Conservation (phyloP, 2,329 filamentous ascomycete genomes). For the Ascochyta clinopodiicola region DNA sequence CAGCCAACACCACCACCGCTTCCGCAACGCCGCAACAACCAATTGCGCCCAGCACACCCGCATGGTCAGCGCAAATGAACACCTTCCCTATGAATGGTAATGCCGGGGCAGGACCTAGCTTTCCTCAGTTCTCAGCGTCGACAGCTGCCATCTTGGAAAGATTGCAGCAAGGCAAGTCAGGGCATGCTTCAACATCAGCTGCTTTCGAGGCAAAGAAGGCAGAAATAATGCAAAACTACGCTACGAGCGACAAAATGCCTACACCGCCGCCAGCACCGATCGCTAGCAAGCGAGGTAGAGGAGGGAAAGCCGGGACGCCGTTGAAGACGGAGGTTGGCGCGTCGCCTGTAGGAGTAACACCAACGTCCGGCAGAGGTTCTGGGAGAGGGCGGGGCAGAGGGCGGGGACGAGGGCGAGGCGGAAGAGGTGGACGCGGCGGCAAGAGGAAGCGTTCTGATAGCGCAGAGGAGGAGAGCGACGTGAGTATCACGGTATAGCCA, state of each 20-base stretch:
- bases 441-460: slow-evolving; percentile 51
- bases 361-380: slow-evolving; percentile 44
- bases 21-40: slow-evolving; percentile 30
- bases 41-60: slow-evolving; percentile 28
- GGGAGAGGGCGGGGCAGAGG: slow-evolving; percentile 47
- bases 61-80: slow-evolving; percentile 39
- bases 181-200: slow-evolving; percentile 45
- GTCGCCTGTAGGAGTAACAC: slow-evolving; percentile 30
- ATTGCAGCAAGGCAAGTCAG: slow-evolving; percentile 42
- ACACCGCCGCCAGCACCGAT: slow-evolving; percentile 45
- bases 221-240: slow-evolving; percentile 54
- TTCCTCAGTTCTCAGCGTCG: slow-evolving; percentile 47
- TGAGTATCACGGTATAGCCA: slow-evolving; percentile 24
- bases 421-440: slow-evolving; percentile 46
- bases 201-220: slow-evolving; percentile 56
- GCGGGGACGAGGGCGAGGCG: slow-evolving; percentile 42
- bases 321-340: slow-evolving; percentile 40
- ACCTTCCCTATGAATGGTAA: slow-evolving; percentile 22
- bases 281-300: slow-evolving; percentile 40
- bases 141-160: slow-evolving; percentile 52
- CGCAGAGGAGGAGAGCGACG: slow-evolving; percentile 43
- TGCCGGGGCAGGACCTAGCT: slow-evolving; percentile 20
- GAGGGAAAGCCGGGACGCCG: slow-evolving; percentile 43
- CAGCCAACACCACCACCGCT: slow-evolving; percentile 27
- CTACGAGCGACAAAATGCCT: slow-evolving; percentile 52